phyloP scores from a whole-genome alignment of 2,329 filamentous ascomycete genomes.

The Dactylellina haptotyla region DNA sequence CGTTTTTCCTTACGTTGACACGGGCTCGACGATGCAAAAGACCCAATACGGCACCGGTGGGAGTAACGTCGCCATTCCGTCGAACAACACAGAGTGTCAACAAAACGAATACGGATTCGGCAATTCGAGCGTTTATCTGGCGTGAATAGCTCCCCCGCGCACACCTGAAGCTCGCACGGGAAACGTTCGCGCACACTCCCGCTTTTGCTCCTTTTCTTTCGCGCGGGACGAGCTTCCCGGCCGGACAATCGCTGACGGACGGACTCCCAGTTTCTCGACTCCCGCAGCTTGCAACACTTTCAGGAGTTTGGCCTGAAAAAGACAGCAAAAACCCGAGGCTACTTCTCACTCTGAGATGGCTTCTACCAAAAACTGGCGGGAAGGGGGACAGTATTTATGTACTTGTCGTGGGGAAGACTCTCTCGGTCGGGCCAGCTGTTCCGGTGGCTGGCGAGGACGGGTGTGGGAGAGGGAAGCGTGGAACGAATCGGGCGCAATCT shows the following conservation, averaged over 20 bases:
- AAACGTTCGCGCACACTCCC: background rate
- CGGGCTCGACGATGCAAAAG: conserved; percentile 54
- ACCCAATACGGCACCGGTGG: conserved; percentile 54
- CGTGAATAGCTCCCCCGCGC: background rate
- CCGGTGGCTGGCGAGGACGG: no score
- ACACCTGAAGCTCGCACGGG: background rate
- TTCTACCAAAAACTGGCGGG: no score
- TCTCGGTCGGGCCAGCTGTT: background rate
- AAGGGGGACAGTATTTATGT: no score
- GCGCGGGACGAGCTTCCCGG: conserved; percentile 1
- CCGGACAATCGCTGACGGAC: background rate
- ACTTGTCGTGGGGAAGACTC: background rate
- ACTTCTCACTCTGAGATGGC: no score
- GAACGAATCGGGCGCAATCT: no score
- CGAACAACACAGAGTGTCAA: background rate
- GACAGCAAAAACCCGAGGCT: no score
- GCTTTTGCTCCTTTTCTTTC: background rate
- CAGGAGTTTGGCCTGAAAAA: conserved; percentile 33
- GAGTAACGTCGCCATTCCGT: conserved; percentile 39
- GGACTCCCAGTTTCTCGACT: background rate
- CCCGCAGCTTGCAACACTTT: conserved; percentile 38
- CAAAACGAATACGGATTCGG: background rate
- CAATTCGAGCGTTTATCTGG: background rate
- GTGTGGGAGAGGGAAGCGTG: background rate
- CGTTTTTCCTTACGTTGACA: conserved; percentile 55